A percentile compares a stretch with the other conserved stretches of the same genome.
Evolutionary conservation across 2,329 filamentous ascomycete genomes (phyloP).

Genomic region (Aureobasidium sp.): DNA sequence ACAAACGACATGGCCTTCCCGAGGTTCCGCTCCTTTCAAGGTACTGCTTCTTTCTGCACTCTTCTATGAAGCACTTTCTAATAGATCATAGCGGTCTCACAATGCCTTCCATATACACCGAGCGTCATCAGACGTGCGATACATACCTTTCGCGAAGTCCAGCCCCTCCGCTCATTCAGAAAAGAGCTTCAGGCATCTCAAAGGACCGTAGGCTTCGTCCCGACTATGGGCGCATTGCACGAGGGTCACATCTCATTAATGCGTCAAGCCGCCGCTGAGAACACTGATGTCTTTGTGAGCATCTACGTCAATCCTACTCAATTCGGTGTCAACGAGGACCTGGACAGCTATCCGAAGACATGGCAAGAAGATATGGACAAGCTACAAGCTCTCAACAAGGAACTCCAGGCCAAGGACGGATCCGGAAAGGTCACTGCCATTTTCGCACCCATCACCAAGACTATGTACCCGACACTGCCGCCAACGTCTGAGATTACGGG

Average conservation of each 20-base stretch:
- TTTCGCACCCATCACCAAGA: constrained; percentile 73
- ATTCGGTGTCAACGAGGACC: constrained; percentile 83
- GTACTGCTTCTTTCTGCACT: neutral
- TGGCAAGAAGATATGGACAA: constrained; percentile 70
- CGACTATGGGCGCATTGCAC: constrained; percentile 98
- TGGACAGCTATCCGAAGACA: constrained; percentile 82
- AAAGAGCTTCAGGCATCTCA: constrained; percentile 58
- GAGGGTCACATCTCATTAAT: constrained; percentile 82
- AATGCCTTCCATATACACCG: neutral
- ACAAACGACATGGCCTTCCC: neutral
- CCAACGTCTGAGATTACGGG: constrained; percentile 65
- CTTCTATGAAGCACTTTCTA: neutral
- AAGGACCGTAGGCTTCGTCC: constrained; percentile 76
- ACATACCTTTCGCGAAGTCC: constrained; percentile 68
- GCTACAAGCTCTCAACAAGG: constrained; percentile 61
- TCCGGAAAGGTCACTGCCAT: constrained; percentile 68
- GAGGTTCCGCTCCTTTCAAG: neutral
- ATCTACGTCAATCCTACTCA: constrained; percentile 97
- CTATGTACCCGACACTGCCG: constrained; percentile 83
- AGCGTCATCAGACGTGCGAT: constrained; percentile 28
- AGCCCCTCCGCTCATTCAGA: constrained; percentile 63
- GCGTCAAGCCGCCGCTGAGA: constrained; percentile 73
- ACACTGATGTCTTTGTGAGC: constrained; percentile 80
- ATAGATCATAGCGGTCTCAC: neutral
- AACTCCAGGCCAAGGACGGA: constrained; percentile 49